Base-by-base conservation (phyloP, 1,139 yeast species). In the Candida freyschussii region DNA sequence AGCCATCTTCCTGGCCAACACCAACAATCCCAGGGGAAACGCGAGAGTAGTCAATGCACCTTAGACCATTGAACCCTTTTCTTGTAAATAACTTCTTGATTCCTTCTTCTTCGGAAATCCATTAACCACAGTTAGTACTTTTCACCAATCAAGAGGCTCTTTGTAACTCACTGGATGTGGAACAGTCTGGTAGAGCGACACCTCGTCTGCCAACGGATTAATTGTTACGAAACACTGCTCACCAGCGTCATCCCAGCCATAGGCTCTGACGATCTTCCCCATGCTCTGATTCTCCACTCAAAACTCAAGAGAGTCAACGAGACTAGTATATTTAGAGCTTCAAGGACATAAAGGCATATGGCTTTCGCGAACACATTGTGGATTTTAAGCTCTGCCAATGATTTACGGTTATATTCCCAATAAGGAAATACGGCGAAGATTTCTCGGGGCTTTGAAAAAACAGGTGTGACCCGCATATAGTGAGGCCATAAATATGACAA, bases 1-100 rank as follows among this genome's bases (percentile, higher is more conserved):
- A 62, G 2, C 96, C 96, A 50, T 75, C 78, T 36, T 77, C 67
- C 30, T 82, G 81, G 2, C 95, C 95, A 11, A 78, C 81, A 9
- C 80, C 85, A 0, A 77, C 69, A 13, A 83, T 52, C 1, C 93
- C 93, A 7, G 65, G 62, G 19, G 65, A 64, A 2, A 57, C 50
- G 2, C 71, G 62, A 3, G 89, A 77, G 53, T 80, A 82, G 22
- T 83, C 77, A 34, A 79, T 63, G 52, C 91, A 79, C 41, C 79
- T 84, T 32, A 86, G 75, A 39, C 74, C 73, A 32, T 78, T 85
- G 49, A 84, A 78, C 9, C 87, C 91, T 21, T 72, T 65, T 31
- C 78, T 63, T 15, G 76, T 72, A 34, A 60, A 59, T 16, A 75
- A 45, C 43, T 74, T 77, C 13, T 61, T 47, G 17, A 80, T 63